Evolutionary conservation across 2,329 filamentous ascomycete species (phyloP).

Genomic region (Microdochium bolleyi): DNA sequence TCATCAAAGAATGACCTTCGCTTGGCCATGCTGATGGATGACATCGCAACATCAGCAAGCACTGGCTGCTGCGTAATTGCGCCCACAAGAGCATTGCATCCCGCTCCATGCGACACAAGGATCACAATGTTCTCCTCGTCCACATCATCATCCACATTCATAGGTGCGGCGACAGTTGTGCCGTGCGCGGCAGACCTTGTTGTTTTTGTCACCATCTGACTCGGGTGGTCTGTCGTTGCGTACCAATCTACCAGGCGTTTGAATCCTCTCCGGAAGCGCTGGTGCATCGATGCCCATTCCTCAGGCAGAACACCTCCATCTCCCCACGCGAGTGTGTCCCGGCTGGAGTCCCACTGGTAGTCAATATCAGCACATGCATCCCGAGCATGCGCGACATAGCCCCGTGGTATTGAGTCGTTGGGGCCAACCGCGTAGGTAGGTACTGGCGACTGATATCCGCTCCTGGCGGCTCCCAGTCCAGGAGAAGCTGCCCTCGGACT

Average conservation of each 20-base stretch:
- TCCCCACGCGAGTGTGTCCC: constrained; percentile 71
- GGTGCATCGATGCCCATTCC: constrained; percentile 95
- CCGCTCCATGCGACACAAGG: constrained; percentile 88
- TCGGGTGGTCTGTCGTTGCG: constrained; percentile 41
- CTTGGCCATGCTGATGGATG: constrained; percentile 83
- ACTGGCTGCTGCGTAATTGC: constrained; percentile 88
- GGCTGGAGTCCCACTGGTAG: constrained; percentile 92
- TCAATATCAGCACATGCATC: constrained; percentile 84
- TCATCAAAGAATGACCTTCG: constrained; percentile 42
- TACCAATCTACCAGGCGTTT: constrained; percentile 83
- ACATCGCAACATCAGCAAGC: constrained; percentile 80
- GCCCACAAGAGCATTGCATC: constrained; percentile 91
- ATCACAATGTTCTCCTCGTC: constrained; percentile 69
- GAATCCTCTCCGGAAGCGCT: constrained; percentile 73
- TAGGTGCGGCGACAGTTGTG: constrained; percentile 20
- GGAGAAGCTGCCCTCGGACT: background rate
- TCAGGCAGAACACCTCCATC: constrained; percentile 83
- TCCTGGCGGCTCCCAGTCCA: constrained; percentile 1
- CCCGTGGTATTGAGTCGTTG: constrained; percentile 73
- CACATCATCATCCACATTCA: constrained; percentile 22
- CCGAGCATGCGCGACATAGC: constrained; percentile 83
- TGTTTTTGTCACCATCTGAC: constrained; percentile 41
- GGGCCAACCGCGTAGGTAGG: constrained; percentile 78
- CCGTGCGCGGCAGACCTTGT: constrained; percentile 11
- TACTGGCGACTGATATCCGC: constrained; percentile 65